These are phyloP conservation scores for Botryotinia convoluta DNA, from an alignment of 2,329 filamentous ascomycete genomes.

Conservation along the genomic window DNA sequence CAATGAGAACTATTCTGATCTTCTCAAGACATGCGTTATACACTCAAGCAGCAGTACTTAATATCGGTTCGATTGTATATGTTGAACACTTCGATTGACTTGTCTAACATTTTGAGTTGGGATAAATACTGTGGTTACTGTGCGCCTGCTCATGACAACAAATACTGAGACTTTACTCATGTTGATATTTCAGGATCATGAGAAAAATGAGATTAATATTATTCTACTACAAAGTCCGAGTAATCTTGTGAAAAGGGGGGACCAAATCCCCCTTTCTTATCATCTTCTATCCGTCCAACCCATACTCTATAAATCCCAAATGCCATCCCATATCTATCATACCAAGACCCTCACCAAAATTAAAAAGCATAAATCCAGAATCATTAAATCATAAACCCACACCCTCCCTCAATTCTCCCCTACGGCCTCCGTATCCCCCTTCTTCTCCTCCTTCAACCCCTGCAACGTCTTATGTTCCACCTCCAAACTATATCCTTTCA, in stretches of 20 bases:
- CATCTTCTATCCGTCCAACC: neutral
- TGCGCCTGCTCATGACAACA: neutral
- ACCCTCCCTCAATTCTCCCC: neutral
- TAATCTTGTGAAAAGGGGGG: neutral
- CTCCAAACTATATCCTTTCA: slow-evolving; percentile 49
- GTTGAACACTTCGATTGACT: fast-evolving
- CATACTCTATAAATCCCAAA: neutral
- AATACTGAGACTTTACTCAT: no score
- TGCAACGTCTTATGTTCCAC: slow-evolving; percentile 48
- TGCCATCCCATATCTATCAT: neutral
- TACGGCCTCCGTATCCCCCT: slow-evolving; percentile 21
- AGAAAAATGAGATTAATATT: neutral
- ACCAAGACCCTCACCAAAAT: neutral
- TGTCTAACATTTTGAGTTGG: neutral
- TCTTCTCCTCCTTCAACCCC: slow-evolving; percentile 44
- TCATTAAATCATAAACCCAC: neutral
- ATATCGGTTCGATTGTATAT: no score
- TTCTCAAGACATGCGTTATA: neutral
- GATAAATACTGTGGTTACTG: neutral
- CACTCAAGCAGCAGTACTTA: neutral
- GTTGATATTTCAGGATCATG: no score
- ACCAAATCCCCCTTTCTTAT: no score
- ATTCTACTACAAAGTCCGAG: neutral
- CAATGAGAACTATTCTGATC: neutral
- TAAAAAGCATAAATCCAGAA: neutral